Evolutionary conservation across 2,329 filamentous ascomycete genomes (phyloP), one percentile per base, ranked within the genome.

Genomic region (Ophiobolus disseminans): DNA sequence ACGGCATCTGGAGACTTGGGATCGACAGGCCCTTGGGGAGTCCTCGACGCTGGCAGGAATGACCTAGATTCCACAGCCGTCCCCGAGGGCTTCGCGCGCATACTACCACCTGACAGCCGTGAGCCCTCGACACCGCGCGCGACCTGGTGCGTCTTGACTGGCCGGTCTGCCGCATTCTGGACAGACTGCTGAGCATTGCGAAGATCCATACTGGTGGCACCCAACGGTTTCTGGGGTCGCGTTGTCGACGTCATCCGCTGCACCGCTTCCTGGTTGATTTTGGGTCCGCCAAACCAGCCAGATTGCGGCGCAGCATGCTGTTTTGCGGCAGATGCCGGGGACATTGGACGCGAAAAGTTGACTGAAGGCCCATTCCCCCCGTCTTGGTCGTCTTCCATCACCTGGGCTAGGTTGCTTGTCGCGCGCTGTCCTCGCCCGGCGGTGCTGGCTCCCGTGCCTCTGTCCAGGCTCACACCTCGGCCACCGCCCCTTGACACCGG

Each of bases 261-360:
- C 11, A 64, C 53, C 1, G 56, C 58, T 9, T 69, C 65, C 13
- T 62, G 40, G 45, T 72, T 64, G 21, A 67, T 64, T 10, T 74
- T 65, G 4, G 74, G 74, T 6, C 64, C 66, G 22, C 63, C 66
- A 39, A 74, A 75, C 73, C 73, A 76, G 68, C 77, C 55, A 36
- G 37, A 55, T 44, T 45, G 55, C 3, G 50, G 47, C 31, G 47
- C 53, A 22, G 58, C 44, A 26, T 45, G 55, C 35, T 53, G 49
- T 10, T 34, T 30, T 34, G 51, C 26, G 37, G 45, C 31, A 26
- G 48, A 35, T 50, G 59, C 11, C 10, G 82, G 69, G 41, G 75
- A 75, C 55, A 79, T 81, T 30, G 81, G 81, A 22, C 79, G 75
- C 36, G 81, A 84, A 61, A 82, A 83, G 68, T 83, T 83, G 58